Percentiles rank a stretch among this genome's conserved stretches.
Conservation (phyloP, 345 rosid genomes). For the Rhodamnia rubescens region DNA sequence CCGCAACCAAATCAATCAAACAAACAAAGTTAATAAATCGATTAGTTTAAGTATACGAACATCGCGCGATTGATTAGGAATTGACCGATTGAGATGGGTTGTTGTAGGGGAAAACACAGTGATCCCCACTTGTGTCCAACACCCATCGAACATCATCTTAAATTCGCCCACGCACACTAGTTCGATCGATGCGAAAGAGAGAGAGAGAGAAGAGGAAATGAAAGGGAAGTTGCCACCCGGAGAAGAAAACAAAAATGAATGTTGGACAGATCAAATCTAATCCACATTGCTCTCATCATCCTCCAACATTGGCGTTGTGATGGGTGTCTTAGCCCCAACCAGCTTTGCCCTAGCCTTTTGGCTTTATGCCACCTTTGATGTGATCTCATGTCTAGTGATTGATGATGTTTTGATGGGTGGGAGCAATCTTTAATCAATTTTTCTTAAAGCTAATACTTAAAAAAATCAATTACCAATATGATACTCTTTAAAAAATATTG, state of each 20-base stretch:
- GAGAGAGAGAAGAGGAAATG: neutral
- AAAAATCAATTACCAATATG: neutral
- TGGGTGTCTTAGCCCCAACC: neutral
- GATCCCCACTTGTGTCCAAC: neutral
- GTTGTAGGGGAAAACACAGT: neutral
- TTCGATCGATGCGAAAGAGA: neutral
- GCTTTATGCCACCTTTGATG: neutral
- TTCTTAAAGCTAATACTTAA: neutral
- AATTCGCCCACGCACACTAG: neutral
- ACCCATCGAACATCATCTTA: neutral
- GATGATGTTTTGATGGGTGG: neutral
- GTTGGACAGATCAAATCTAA: neutral
- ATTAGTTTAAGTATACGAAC: neutral
- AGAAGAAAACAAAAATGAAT: neutral
- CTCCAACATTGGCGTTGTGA: neutral
- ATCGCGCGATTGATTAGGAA: neutral
- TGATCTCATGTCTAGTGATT: neutral
- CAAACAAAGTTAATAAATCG: fast-evolving
- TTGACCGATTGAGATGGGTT: neutral
- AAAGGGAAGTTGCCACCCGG: neutral
- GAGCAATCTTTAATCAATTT: neutral
- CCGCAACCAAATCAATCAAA: neutral
- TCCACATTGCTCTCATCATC: neutral
- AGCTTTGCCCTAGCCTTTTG: neutral
- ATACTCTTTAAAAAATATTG: neutral